Conservation (phyloP, 1,284 basidiomycete species). For the Moesziomyces sp. region DNA sequence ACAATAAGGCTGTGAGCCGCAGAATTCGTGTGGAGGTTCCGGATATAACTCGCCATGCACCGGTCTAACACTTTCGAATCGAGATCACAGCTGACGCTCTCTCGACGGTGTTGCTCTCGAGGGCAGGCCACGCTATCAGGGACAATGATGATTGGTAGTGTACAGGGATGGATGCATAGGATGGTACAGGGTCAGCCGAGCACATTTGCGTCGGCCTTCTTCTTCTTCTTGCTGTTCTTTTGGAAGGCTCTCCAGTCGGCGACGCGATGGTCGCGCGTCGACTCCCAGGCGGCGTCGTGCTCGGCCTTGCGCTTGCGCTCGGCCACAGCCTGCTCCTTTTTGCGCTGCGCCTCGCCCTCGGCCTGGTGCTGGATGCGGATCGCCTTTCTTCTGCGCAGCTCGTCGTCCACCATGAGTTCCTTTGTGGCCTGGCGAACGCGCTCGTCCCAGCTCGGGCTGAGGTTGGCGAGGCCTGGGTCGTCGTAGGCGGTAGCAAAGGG, state of each 20-base stretch:
- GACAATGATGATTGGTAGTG: background rate
- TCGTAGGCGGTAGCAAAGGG: conserved; percentile 68
- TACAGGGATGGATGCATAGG: background rate
- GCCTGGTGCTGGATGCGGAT: conserved; percentile 71
- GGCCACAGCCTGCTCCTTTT: conserved; percentile 70
- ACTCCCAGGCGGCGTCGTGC: conserved; percentile 72
- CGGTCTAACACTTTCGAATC: background rate
- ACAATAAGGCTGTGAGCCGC: background rate
- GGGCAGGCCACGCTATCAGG: background rate
- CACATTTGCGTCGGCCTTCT: conserved; percentile 52
- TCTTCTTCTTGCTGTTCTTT: conserved; percentile 58
- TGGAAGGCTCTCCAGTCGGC: conserved; percentile 63
- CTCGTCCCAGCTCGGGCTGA: conserved; percentile 70
- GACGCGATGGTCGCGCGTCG: conserved; percentile 65
- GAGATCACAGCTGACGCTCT: too few species aligned
- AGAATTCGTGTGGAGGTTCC: background rate
- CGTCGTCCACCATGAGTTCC: conserved; percentile 73
- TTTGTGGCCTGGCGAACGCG: conserved; percentile 70
- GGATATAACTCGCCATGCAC: background rate
- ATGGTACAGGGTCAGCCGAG: conserved; percentile 36
- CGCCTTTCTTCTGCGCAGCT: conserved; percentile 70
- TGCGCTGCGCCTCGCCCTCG: conserved; percentile 72
- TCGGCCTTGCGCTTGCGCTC: conserved; percentile 68
- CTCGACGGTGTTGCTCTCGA: too few species aligned
- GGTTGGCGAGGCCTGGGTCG: conserved; percentile 62